Base-by-base conservation (phyloP, 1,139 yeast genomes). In the Pichia sp. region DNA sequence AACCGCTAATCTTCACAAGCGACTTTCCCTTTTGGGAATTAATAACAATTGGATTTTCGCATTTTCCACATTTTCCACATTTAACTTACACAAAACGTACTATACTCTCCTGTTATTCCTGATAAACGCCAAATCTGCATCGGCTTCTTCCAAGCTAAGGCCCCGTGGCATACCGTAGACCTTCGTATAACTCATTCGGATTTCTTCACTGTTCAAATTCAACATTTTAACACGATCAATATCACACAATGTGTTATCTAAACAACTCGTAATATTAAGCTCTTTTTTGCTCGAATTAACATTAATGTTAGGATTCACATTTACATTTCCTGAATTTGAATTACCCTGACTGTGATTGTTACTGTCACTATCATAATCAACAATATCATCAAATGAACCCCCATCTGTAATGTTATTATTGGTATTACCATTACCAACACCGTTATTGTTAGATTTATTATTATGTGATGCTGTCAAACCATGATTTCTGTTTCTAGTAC, bases 121-220 rank as follows among this genome's bases (percentile, higher is more conserved):
- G 19, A 40, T 9, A 19, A 8, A 20, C 5, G 10, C 8, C 8
- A 63, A 39, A 45, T 63, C 68, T 1, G 45, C 34, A 5, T 61
- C 63, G 20, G 62, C 50, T 28, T 61, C 66, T 1, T 49, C 55
- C 2, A 28, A 31, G 4, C 44, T 46, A 21, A 63, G 44, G 1
- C 61, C 61, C 25, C 49, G 53, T 1, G 68, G 68, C 16, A 53
- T 39, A 4, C 45, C 46, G 29, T 58, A 61, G 10, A 56, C 50
- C 41, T 57, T 60, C 47, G 59, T 59, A 33, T 51, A 56, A 34
- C 42, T 50, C 16, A 36, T 14, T 3, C 47, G 18, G 14, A 48
- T 45, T n/a, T 48, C 50, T n/a, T 38, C 34, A n/a, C 18, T 21
- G 20, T 46, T 38, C 18, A 48, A 37, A 20, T 41, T 42, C 8